A percentile compares a stretch with the other conserved stretches of the same genome.
phyloP scores from a whole-genome alignment of 306 rosid species.

The Begonia loranthoides region DNA sequence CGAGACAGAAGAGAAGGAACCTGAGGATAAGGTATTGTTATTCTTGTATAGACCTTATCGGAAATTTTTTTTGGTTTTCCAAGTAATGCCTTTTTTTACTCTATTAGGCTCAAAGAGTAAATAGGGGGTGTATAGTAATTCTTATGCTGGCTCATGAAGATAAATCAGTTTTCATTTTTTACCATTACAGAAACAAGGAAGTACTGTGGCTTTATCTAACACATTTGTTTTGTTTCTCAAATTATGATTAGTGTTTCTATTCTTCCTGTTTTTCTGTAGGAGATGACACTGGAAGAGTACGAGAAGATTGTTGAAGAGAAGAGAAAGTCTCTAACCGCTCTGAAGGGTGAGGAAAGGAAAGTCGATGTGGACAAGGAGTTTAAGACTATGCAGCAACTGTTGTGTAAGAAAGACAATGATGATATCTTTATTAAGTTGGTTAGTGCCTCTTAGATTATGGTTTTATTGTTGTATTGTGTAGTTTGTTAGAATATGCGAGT shows the following conservation, averaged over 20 bases:
- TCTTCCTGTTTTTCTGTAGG: conserved; percentile 30
- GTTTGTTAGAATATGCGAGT: neutral
- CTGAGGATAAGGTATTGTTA: conserved; percentile 92
- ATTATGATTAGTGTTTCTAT: neutral
- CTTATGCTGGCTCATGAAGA: too few relatives aligned
- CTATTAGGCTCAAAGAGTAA: too few relatives aligned
- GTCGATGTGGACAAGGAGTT: conserved; percentile 50
- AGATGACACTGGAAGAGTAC: conserved; percentile 90
- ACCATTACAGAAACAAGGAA: too few relatives aligned
- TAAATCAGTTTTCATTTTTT: too few relatives aligned
- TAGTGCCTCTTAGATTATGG: neutral
- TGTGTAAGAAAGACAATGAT: conserved; percentile 51
- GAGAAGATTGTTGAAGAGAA: conserved; percentile 75
- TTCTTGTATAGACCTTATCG: neutral
- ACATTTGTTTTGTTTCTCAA: too few relatives aligned
- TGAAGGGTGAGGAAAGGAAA: conserved; percentile 61
- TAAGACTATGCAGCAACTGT: conserved; percentile 65
- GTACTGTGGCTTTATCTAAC: too few relatives aligned
- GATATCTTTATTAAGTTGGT: conserved; percentile 79
- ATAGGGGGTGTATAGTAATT: too few relatives aligned
- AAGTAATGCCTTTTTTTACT: too few relatives aligned
- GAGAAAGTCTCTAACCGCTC: conserved; percentile 56
- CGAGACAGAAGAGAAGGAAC: conserved; percentile 60
- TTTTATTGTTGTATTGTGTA: neutral
- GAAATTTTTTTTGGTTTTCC: too few relatives aligned